phyloP scores from a whole-genome alignment of 768 basidiomycete genomes.

The Serendipita sp. region DNA sequence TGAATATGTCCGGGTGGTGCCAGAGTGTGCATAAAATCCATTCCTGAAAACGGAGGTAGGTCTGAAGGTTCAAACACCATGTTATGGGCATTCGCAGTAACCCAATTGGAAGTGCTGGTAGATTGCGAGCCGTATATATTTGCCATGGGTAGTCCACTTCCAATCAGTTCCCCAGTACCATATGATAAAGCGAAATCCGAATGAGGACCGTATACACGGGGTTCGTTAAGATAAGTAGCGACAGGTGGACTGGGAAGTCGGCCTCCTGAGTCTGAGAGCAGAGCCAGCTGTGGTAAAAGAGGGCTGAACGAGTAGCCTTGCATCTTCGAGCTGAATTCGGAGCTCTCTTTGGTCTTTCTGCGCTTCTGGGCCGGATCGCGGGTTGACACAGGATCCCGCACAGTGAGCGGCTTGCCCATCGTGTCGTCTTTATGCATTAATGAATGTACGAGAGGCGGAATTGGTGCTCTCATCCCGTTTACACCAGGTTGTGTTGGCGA shows the following conservation, averaged over 20 bases:
- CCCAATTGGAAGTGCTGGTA: neutral
- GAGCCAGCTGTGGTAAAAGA: neutral
- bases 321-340: neutral
- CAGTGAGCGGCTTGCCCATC: constrained; percentile 55
- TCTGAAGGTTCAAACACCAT: neutral
- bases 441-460: constrained; percentile 17
- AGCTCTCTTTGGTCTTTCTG: too few relatives aligned
- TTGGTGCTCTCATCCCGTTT: neutral
- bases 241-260: neutral
- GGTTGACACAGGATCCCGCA: neutral
- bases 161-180: neutral
- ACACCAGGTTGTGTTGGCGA: neutral
- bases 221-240: neutral
- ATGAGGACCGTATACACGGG: neutral
- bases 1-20: neutral
- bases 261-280: neutral
- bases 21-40: neutral
- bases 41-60: neutral
- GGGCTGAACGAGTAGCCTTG: neutral
- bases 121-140: neutral
- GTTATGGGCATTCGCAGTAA: neutral
- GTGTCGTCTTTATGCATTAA: constrained; percentile 46
- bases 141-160: neutral
- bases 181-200: neutral
- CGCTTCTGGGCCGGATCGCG: neutral